Base-by-base conservation (phyloP, 495 filamentous ascomycete species). In the Stereocaulon alpinum region DNA sequence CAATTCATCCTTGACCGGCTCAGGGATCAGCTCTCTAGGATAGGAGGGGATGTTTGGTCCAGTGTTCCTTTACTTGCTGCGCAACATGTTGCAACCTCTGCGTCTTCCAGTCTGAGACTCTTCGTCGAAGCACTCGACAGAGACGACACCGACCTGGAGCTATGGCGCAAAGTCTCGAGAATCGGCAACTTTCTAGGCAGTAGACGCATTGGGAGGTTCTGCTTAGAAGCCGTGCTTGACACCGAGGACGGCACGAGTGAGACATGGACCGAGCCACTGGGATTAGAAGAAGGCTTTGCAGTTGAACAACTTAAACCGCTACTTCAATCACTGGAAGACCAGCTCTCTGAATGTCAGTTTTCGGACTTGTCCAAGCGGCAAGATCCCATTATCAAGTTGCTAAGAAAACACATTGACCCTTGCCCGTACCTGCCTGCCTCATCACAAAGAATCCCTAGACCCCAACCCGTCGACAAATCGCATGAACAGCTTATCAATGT, bases 191-290 rank as follows among this genome's bases (percentile, higher is more conserved):
- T 89, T 58, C 71, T 96, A 15, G 81, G 84, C 40, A 96, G 91
- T 61, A 73, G 80, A 40, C 80, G 91, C 7, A 77, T 95, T 32
- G 83, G 80, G 40, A 82, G 94, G 40, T 97, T 89, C 67, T 93
- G 94, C 63, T 74, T 97, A 18, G 93, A 99, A 69, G 87, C 91
- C 57, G 89, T 93, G 9, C 77, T 96, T 40, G 91, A 95, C 63
- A 80, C 88, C 58, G 89, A 94, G 64, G 89, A 95, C 32, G 83
- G 83, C 50, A 77, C 85, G 4, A 76, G 85, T 3, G 82, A 88
- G 47, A 77, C 81, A 9, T 82, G 86, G 45, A 77, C 88, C 12
- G 85, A 91, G 48, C 84, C 88, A 6, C 79, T 89, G 3, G 88
- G 88, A 2, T 72, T 96, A 29, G 91, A 96, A 58, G 91, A 96